Evolutionary conservation across 2,329 filamentous ascomycete species (phyloP), one percentile per base, ranked within the genome.

Genomic region (Fusarium temperatum): DNA sequence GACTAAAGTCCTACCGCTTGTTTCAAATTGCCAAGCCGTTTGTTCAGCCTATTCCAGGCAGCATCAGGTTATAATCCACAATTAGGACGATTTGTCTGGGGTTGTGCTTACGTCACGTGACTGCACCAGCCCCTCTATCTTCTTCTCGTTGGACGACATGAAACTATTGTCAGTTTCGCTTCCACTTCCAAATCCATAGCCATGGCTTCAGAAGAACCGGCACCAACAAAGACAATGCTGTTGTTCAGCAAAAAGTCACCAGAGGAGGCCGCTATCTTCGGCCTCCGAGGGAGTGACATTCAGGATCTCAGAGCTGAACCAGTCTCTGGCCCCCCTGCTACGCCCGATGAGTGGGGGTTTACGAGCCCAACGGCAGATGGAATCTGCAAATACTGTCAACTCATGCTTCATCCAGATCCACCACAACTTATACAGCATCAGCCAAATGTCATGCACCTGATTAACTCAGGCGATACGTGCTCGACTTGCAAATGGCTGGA

Each of bases 351-450:
- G 1, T 61, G 65, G 54, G 63, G 63, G 3, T 68, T 67, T 6
- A 67, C 24, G 8, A 42, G 24, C 6, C 15, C 54, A 4, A 68
- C 47, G 8, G 13, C 41, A 9, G 65, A 54, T 3, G 65, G 63
- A 2, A 24, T 67, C 8, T 67, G 65, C 36, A 68, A 68, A 51
- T 61, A 61, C 15, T 67, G 65, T 1, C 63, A 67, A 12, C 54
- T 68, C 1, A 47, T 68, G 17, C 24, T 68, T 15, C 41, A 61
- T 8, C 47, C 63, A 13, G 47, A 68, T 28, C 53, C 63, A 1
- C 65, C 63, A 4, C 14, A 20, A 2, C 28, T 67, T 3, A 17
- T 61, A 0, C 32, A 68, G 11, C 65, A 68, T 26, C 65, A 68
- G 4, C 47, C 53, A 0, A 68, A 68, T 18, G 1, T 54, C 3